A percentile compares a stretch with the other conserved stretches of the same genome.
phyloP scores from a whole-genome alignment of 306 rosid genomes.

The Vigna angularis region DNA sequence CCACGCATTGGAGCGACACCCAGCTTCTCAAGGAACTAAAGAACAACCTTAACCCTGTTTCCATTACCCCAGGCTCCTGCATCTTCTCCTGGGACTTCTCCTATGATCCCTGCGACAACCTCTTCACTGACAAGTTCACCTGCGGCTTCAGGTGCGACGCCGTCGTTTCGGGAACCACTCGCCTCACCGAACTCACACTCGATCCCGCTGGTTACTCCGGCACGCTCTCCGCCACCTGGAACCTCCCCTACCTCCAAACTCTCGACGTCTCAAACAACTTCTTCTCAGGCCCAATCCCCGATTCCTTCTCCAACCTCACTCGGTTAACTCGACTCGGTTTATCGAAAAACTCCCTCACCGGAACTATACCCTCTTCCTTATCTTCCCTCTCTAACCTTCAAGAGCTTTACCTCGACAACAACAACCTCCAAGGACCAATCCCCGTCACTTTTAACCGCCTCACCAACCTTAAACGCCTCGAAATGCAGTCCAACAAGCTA shows the following conservation, averaged over 20 bases:
- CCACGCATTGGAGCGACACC: slow-evolving; percentile 65
- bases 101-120: slow-evolving; percentile 79
- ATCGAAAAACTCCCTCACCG: slow-evolving; percentile 69
- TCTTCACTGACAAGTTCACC: slow-evolving; percentile 71
- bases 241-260: slow-evolving; percentile 73
- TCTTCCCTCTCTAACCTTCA: slow-evolving; percentile 57
- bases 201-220: slow-evolving; percentile 88
- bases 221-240: slow-evolving; percentile 55
- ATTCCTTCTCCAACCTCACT: slow-evolving; percentile 61
- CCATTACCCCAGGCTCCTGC: slow-evolving; percentile 69
- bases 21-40: slow-evolving; percentile 62
- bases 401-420: slow-evolving; percentile 77
- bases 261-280: slow-evolving; percentile 73
- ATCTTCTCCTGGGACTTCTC: slow-evolving; percentile 76
- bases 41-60: slow-evolving; percentile 50
- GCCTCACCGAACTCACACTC: slow-evolving; percentile 80
- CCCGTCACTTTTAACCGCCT: slow-evolving; percentile 55
- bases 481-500: slow-evolving; percentile 66
- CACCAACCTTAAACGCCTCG: slow-evolving; percentile 57
- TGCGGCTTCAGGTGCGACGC: slow-evolving; percentile 84
- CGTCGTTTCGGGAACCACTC: slow-evolving; percentile 49
- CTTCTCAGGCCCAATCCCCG: slow-evolving; percentile 70
- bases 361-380: slow-evolving; percentile 61
- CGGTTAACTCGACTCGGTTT: slow-evolving; percentile 67
- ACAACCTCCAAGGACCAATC: slow-evolving; percentile 60